Evolutionary conservation across 495 filamentous ascomycete genomes (phyloP).

Genomic region (Xylaria curta): DNA sequence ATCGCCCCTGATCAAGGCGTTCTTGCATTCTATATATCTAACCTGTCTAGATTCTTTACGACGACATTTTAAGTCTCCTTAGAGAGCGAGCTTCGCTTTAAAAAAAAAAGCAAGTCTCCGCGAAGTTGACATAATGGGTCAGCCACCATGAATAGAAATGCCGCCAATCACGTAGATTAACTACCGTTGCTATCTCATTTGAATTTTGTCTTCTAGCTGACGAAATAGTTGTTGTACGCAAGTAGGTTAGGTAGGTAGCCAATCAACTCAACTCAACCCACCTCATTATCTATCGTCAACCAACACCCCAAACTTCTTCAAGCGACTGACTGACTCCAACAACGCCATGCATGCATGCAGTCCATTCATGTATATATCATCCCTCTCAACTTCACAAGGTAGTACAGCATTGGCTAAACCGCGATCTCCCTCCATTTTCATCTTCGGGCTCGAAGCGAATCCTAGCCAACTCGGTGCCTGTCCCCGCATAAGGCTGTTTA

Average conservation of each 20-base stretch:
- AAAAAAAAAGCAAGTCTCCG: no score
- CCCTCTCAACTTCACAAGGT: neutral
- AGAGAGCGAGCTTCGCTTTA: no score
- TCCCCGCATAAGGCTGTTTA: neutral
- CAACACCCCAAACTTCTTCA: neutral
- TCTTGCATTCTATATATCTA: no score
- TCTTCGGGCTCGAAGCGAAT: neutral
- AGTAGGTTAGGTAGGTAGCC: neutral
- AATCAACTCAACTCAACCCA: no score
- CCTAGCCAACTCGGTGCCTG: neutral
- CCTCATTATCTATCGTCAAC: slow-evolving; percentile 1
- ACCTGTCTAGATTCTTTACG: no score
- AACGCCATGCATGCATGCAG: slow-evolving; percentile 18
- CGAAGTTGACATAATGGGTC: no score
- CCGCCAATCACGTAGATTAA: neutral
- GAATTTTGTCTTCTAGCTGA: neutral
- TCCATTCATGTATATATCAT: slow-evolving; percentile 3
- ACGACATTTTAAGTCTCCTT: no score
- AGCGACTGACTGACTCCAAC: slow-evolving; percentile 9
- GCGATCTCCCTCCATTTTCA: neutral
- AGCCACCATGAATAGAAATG: neutral
- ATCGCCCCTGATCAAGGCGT: no score
- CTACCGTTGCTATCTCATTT: neutral
- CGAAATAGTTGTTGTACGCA: neutral
- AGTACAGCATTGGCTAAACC: neutral